Evolutionary conservation across 345 rosid species (phyloP).

Genomic region (Triadica sebifera): DNA sequence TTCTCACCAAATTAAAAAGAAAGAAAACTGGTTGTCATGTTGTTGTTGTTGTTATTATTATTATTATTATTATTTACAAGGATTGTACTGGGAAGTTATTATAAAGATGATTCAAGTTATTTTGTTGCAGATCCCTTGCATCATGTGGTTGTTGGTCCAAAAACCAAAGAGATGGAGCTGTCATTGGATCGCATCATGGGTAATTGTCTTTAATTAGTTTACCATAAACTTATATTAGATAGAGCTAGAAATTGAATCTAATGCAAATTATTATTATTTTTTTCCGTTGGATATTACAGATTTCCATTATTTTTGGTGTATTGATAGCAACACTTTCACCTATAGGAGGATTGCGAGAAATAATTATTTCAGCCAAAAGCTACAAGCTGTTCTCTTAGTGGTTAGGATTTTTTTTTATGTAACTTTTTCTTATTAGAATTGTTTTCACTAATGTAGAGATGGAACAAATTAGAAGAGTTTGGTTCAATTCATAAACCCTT

Average conservation of each 20-base stretch:
- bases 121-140: slow-evolving; percentile 47
- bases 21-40: no score
- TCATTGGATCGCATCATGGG: slow-evolving; percentile 35
- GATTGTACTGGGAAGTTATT: no score
- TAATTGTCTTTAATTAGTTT: slow-evolving; percentile 1
- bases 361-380: slow-evolving; percentile 16
- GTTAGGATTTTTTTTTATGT: neutral
- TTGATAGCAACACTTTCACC: slow-evolving; percentile 23
- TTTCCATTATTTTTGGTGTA: slow-evolving; percentile 18
- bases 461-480: no score
- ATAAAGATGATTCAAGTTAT: neutral
- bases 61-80: no score
- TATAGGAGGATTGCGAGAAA: slow-evolving; percentile 24
- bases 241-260: neutral
- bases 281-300: slow-evolving; percentile 4
- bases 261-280: neutral
- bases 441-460: no score
- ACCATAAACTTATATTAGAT: no score
- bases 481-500: no score
- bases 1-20: no score
- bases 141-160: slow-evolving; percentile 45
- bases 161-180: slow-evolving; percentile 34
- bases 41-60: no score
- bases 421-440: no score
- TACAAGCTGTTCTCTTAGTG: slow-evolving; percentile 14